Evolutionary conservation across 805 yeast species (phyloP).

Genomic region (Cyberlindnera americana): DNA sequence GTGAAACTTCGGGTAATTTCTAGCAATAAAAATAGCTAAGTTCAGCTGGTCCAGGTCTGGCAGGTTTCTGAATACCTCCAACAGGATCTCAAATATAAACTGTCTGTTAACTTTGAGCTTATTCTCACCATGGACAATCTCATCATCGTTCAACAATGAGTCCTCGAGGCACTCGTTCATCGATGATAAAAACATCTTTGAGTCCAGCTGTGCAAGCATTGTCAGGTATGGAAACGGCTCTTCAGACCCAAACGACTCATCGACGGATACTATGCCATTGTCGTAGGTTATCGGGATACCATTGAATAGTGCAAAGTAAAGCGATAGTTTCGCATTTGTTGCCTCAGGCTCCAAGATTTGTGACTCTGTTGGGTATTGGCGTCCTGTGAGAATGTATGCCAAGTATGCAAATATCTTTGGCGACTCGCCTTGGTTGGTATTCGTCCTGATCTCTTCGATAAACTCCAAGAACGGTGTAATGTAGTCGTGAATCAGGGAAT

Average conservation of each 20-base stretch:
- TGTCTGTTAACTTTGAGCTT: constrained; percentile 57
- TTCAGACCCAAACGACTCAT: constrained; percentile 33
- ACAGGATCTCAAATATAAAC: constrained; percentile 66
- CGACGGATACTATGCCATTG: constrained; percentile 32
- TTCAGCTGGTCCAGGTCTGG: constrained; percentile 29
- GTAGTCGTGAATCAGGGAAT: constrained; percentile 63
- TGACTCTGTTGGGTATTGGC: constrained; percentile 74
- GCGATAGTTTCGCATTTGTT: constrained; percentile 41
- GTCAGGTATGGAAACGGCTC: constrained; percentile 70
- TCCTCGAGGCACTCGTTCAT: constrained; percentile 86
- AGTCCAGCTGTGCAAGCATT: constrained; percentile 49
- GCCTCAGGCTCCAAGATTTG: constrained; percentile 35
- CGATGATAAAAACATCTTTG: constrained; percentile 59
- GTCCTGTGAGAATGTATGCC: constrained; percentile 67
- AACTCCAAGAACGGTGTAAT: constrained; percentile 67
- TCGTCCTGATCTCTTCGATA: constrained; percentile 31
- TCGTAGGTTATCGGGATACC: constrained; percentile 39
- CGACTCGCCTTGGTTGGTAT: constrained; percentile 10
- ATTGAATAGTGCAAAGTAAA: constrained; percentile 59
- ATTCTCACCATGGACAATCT: constrained; percentile 27
- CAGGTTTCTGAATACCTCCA: constrained; percentile 50
- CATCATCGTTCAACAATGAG: constrained; percentile 62
- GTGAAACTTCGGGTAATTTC: constrained; percentile 79
- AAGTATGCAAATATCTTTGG: constrained; percentile 54
- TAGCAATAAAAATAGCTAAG: constrained; percentile 67